phyloP scores from a whole-genome alignment of 345 rosid species.

The Populus ilicifolia region DNA sequence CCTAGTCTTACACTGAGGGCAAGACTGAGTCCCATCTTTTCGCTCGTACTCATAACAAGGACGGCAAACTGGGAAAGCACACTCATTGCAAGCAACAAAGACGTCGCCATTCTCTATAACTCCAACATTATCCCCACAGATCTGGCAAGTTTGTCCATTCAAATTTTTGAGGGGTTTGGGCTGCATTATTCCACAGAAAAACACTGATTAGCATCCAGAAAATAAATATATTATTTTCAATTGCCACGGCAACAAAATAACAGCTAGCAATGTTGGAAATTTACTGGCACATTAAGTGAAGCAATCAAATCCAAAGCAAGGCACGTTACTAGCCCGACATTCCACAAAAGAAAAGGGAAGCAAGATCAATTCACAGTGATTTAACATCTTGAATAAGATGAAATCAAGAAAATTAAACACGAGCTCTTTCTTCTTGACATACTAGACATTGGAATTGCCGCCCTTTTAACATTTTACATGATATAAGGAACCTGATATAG shows the following conservation, averaged over 20 bases:
- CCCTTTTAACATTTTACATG: background rate
- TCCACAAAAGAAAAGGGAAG: background rate
- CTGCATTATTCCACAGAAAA: constrained; percentile 44
- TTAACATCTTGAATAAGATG: background rate
- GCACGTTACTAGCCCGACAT: background rate
- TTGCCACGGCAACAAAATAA: background rate
- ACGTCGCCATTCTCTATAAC: constrained; percentile 54
- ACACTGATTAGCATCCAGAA: constrained; percentile 15
- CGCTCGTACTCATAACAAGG: constrained; percentile 99
- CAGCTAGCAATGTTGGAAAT: background rate
- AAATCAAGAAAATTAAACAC: background rate
- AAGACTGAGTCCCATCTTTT: constrained; percentile 95
- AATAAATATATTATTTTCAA: background rate
- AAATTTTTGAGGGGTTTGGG: constrained; percentile 71
- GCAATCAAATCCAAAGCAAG: background rate
- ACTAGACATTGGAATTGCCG: background rate
- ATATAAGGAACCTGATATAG: background rate
- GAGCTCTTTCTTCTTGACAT: background rate
- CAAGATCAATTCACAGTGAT: background rate
- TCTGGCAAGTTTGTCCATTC: constrained; percentile 85
- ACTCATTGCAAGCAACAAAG: constrained; percentile 97
- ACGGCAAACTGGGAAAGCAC: constrained; percentile 98
- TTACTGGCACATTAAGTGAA: background rate
- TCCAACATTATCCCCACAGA: constrained; percentile 91
- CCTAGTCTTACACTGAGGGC: constrained; percentile 99